Conservation (phyloP, 345 rosid genomes). For the Dimocarpus longan region DNA sequence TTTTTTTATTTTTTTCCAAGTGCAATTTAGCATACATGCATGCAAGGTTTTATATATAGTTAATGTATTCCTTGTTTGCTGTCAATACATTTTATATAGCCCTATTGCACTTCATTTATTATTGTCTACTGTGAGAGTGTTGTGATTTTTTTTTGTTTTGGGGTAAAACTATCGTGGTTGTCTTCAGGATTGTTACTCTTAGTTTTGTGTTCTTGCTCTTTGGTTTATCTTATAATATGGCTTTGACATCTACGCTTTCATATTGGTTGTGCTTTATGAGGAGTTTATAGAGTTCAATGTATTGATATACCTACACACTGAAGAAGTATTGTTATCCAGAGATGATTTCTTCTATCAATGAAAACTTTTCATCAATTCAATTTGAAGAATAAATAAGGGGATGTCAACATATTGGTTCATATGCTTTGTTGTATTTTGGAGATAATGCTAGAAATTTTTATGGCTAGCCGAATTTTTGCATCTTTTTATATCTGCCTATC, state of each 20-base stretch:
- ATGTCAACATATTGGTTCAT: background rate
- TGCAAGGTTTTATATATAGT: background rate
- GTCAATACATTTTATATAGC: no score
- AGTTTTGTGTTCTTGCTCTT: background rate
- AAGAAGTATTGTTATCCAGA: background rate
- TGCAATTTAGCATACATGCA: no score
- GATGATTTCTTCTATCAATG: background rate
- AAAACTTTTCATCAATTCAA: background rate
- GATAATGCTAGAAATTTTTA: background rate
- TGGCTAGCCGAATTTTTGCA: background rate
- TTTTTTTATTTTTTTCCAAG: no score
- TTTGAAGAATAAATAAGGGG: background rate
- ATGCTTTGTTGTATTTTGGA: background rate
- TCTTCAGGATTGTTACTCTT: background rate
- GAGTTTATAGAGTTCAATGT: background rate
- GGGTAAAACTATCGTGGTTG: background rate
- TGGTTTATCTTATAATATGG: background rate
- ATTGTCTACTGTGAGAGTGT: no score
- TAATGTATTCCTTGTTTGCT: background rate
- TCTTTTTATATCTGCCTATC: background rate
- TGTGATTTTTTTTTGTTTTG: background rate
- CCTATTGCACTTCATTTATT: no score
- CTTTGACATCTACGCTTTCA: background rate
- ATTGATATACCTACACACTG: background rate
- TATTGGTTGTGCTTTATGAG: background rate